phyloP scores from a whole-genome alignment of 306 rosid species.

The Sindora glabra region DNA sequence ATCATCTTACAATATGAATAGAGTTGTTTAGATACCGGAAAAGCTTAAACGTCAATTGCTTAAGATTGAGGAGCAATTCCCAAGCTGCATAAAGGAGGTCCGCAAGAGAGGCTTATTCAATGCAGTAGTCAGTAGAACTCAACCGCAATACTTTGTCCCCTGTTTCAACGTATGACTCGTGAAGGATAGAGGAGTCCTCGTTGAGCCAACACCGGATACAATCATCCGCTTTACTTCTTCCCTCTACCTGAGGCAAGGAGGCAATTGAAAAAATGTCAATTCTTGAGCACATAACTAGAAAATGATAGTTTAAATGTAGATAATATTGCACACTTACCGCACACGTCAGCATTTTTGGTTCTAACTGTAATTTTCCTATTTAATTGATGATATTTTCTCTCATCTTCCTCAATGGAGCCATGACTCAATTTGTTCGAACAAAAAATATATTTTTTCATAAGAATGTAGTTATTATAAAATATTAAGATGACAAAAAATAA shows the following conservation, averaged over 20 bases:
- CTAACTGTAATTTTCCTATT: background rate
- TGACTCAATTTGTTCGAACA: too few relatives aligned
- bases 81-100: slow-evolving; percentile 54
- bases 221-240: slow-evolving; percentile 93
- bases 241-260: slow-evolving; percentile 65
- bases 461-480: too few relatives aligned
- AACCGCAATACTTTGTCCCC: slow-evolving; percentile 46
- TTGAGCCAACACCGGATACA: slow-evolving; percentile 89
- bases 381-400: background rate
- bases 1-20: slow-evolving; percentile 10
- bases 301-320: background rate
- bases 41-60: slow-evolving; percentile 49
- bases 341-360: background rate
- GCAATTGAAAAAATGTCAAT: background rate
- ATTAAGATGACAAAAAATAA: too few relatives aligned
- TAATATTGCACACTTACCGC: background rate
- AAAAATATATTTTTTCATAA: too few relatives aligned
- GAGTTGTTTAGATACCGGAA: slow-evolving; percentile 59
- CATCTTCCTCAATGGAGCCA: background rate
- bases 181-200: slow-evolving; percentile 92
- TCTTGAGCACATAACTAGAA: background rate
- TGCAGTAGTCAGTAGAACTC: slow-evolving; percentile 87
- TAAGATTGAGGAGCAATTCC: slow-evolving; percentile 53
- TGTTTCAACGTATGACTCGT: slow-evolving; percentile 64
- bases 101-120: slow-evolving; percentile 86